These are phyloP conservation scores for Rhodotorula sp. DNA, from an alignment of 1,284 basidiomycete genomes.

Conservation along the genomic window DNA sequence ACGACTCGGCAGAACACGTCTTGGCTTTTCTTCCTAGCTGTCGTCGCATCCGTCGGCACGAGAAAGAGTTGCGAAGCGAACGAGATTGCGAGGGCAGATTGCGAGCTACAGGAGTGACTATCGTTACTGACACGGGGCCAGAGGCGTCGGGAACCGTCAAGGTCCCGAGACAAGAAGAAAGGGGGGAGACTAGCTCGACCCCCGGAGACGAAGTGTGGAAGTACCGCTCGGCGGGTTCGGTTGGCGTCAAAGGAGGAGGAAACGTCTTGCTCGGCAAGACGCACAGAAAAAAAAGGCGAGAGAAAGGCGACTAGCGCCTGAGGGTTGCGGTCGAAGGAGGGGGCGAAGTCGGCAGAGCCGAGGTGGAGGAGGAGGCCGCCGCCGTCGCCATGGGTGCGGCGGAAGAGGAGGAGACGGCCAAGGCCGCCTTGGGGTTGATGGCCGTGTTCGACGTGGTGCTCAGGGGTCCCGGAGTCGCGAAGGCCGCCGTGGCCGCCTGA, in stretches of 20 bases:
- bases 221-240: neutral
- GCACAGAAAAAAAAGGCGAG: too few relatives aligned
- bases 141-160: neutral
- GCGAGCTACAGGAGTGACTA: too few relatives aligned
- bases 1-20: too few relatives aligned
- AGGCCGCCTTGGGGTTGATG: slow-evolving; percentile 1
- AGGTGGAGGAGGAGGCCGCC: neutral
- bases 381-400: neutral
- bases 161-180: neutral
- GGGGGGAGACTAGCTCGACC: neutral
- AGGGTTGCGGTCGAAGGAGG: neutral
- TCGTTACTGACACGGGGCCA: neutral
- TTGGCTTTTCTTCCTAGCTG: too few relatives aligned
- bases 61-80: too few relatives aligned
- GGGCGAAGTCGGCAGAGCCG: neutral
- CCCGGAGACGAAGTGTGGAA: neutral
- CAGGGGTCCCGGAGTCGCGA: neutral
- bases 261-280: neutral
- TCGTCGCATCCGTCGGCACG: too few relatives aligned
- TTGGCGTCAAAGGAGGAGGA: neutral
- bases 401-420: neutral
- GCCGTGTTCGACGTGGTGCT: neutral
- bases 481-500: neutral
- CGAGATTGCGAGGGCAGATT: neutral
- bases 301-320: too few relatives aligned